Conservation (phyloP, 2,329 filamentous ascomycete species). For the Colletotrichum trifolii region DNA sequence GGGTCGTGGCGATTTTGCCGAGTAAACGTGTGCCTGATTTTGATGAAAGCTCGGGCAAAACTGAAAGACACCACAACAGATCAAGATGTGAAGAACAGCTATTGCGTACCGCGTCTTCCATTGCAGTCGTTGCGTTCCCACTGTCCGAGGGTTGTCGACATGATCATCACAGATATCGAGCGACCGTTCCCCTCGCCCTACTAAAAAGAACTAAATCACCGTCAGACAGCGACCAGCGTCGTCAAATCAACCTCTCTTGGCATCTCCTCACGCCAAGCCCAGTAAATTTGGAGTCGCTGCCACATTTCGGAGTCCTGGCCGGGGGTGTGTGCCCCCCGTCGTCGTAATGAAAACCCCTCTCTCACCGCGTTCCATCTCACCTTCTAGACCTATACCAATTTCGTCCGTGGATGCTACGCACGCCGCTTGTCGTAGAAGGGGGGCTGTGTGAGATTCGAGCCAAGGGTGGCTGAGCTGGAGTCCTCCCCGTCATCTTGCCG, state of each 20-base stretch:
- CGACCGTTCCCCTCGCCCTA: too few relatives aligned
- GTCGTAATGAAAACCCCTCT: background rate
- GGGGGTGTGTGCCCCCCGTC: too few relatives aligned
- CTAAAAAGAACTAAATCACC: background rate
- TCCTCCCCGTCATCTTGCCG: too few relatives aligned
- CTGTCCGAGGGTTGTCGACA: too few relatives aligned
- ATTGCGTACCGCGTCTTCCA: too few relatives aligned
- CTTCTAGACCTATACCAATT: background rate
- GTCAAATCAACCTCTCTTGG: slow-evolving; percentile 1
- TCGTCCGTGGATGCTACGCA: background rate
- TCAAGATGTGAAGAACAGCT: too few relatives aligned
- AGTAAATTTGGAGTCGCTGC: background rate
- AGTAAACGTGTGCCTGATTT: too few relatives aligned
- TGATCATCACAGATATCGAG: too few relatives aligned
- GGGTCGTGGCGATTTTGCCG: too few relatives aligned
- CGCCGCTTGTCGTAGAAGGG: background rate
- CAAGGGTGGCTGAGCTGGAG: too few relatives aligned
- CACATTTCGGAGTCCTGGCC: background rate
- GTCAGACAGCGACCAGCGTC: background rate
- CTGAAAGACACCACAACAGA: too few relatives aligned
- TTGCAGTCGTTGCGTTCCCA: too few relatives aligned
- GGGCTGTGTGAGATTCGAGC: background rate
- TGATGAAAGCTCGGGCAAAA: background rate
- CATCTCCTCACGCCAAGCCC: slow-evolving; percentile 8
- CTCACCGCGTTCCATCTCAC: background rate